Evolutionary conservation across 192 early-diverging fungal species (phyloP).

Genomic region (Rhizophagus clarus): DNA sequence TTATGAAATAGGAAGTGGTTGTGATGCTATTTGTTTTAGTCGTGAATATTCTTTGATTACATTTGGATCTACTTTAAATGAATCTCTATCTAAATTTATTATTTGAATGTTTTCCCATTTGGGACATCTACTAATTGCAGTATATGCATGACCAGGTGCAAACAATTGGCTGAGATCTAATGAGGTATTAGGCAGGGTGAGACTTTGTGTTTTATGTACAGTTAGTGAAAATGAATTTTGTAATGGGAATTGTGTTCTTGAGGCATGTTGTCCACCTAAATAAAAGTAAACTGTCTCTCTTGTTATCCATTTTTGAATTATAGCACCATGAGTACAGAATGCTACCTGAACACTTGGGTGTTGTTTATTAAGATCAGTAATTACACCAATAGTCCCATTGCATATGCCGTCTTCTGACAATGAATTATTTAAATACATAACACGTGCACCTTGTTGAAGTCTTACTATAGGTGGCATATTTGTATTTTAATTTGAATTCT

Average conservation of each 20-base stretch:
- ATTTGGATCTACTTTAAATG: too few relatives aligned
- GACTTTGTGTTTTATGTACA: neutral
- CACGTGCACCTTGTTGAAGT: neutral
- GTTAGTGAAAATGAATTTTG: neutral
- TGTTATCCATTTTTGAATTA: neutral
- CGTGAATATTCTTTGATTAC: too few relatives aligned
- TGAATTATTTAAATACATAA: constrained; percentile 9
- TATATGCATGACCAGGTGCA: too few relatives aligned
- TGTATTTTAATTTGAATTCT: neutral
- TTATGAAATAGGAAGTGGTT: too few relatives aligned
- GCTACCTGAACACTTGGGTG: neutral
- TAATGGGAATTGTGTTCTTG: neutral
- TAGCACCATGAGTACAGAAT: neutral
- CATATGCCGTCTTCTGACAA: neutral
- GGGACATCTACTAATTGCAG: too few relatives aligned
- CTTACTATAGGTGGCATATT: neutral
- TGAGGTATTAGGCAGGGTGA: neutral
- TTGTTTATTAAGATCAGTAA: neutral
- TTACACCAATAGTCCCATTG: constrained; percentile 4
- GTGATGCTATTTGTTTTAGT: too few relatives aligned
- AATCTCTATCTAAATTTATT: too few relatives aligned
- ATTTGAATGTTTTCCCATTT: too few relatives aligned
- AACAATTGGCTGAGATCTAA: too few relatives aligned
- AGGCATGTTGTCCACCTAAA: neutral
- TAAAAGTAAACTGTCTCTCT: neutral